Evolutionary conservation across 495 filamentous ascomycete genomes (phyloP).

Genomic region (Xylaria flabelliformis): DNA sequence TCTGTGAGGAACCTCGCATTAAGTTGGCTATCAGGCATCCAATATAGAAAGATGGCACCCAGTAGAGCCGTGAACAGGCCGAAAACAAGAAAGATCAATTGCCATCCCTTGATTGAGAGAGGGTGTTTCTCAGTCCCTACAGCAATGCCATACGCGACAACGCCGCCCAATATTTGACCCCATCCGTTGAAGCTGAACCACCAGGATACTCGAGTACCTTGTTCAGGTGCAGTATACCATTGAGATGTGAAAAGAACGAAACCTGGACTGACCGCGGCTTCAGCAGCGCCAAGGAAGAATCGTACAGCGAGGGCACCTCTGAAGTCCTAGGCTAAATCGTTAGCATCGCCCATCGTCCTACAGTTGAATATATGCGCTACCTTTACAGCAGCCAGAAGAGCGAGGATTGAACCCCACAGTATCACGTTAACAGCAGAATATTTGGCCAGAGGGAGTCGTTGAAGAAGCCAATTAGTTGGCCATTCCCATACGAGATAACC

Average conservation of each 20-base stretch:
- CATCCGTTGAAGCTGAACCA: constrained; percentile 71
- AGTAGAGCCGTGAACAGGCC: constrained; percentile 65
- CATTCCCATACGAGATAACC: constrained; percentile 72
- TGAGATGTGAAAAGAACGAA: constrained; percentile 69
- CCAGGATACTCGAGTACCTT: constrained; percentile 62
- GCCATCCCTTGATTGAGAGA: constrained; percentile 66
- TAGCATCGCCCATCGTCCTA: neutral
- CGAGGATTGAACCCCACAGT: constrained; percentile 63
- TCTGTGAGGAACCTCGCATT: constrained; percentile 71
- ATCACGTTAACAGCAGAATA: constrained; percentile 64
- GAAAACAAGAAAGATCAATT: constrained; percentile 71
- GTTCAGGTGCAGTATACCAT: constrained; percentile 69
- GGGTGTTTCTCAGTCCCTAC: constrained; percentile 59
- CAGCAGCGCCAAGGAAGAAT: constrained; percentile 66
- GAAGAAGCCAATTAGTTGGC: constrained; percentile 65
- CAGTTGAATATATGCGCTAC: neutral
- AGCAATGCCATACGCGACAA: constrained; percentile 70
- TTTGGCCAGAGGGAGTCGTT: constrained; percentile 64
- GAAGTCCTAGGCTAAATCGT: constrained; percentile 38
- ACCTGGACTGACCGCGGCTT: constrained; percentile 67
- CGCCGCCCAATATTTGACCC: constrained; percentile 66
- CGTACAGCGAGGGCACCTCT: constrained; percentile 61
- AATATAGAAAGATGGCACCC: constrained; percentile 64
- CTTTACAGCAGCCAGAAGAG: constrained; percentile 57
- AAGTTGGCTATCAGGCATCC: constrained; percentile 73